A percentile compares a stretch with the other conserved stretches of the same genome.
phyloP scores from a whole-genome alignment of 139 green algal species.

The Desmodesmus armatus region DNA sequence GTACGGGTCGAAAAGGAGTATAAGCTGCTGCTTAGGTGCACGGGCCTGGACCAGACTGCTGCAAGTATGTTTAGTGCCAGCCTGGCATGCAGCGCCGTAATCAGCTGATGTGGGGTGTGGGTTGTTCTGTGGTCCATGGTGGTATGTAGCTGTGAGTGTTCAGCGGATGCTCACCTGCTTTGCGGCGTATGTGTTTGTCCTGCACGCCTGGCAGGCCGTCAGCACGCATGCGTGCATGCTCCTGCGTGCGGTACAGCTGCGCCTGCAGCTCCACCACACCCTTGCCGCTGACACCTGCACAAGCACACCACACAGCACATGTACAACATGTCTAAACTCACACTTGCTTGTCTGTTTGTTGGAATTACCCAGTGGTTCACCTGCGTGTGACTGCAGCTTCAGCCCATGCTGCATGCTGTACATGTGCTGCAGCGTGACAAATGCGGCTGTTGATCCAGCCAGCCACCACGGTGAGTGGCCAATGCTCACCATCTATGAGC shows the following conservation, averaged over 20 bases:
- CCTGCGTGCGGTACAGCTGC: slow-evolving; percentile 77
- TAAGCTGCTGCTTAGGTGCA: too few species aligned
- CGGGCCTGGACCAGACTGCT: too few species aligned
- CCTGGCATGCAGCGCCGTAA: too few species aligned
- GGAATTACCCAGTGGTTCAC: too few species aligned
- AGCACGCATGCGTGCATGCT: slow-evolving; percentile 57
- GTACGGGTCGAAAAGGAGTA: too few species aligned
- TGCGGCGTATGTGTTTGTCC: slow-evolving; percentile 41
- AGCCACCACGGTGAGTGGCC: neutral
- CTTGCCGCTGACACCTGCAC: slow-evolving; percentile 65
- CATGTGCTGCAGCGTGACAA: too few species aligned
- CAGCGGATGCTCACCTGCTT: slow-evolving; percentile 31
- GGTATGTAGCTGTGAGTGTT: too few species aligned
- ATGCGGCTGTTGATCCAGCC: slow-evolving; percentile 22
- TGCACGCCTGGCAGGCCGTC: slow-evolving; percentile 52
- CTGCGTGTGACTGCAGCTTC: too few species aligned
- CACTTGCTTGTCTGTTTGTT: too few species aligned
- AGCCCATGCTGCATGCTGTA: too few species aligned
- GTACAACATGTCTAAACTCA: neutral
- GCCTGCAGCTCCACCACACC: slow-evolving; percentile 83
- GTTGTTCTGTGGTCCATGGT: neutral
- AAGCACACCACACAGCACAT: neutral
- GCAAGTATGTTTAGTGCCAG: too few species aligned
- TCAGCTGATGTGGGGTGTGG: too few species aligned
- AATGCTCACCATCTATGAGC: slow-evolving; percentile 78